Evolutionary conservation across 371 early-diverging fungal genomes (phyloP), one percentile per base, ranked within the genome.

Genomic region (Mucor irregularis): DNA sequence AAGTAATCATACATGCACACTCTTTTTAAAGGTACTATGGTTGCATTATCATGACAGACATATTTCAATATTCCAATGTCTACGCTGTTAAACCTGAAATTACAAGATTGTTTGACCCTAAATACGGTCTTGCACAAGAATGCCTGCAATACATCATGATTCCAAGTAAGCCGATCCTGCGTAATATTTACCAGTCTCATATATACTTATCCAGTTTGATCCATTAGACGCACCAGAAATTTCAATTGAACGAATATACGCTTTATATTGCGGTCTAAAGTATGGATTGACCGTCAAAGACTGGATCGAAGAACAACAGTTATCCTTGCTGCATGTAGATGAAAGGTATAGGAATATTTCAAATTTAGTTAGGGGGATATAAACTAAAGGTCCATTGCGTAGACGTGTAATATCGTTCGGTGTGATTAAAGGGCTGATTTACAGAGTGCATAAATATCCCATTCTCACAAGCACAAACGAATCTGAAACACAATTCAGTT

Each of bases 31-130:
- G 90, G 31, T 91, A 91, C 58, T 93, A 90, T 64, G 92, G 91
- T 0, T 89, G 90, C 55, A 84, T 92, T 26, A 85, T 86, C 42
- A 70, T 93, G 71, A 85, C 89, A 14, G 93, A 94, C 54, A 85
- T 93, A n/a, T 93, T 93, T 68, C 92, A 93, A 78, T 94, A 89
- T 69, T 85, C 88, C 26, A 94, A 94, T 58, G 77, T 90, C 0
- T 94, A 94, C 61, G 84, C 88, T 4, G 80, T 90, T 45, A 85
- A 81, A 43, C 77, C 78, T 26, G 80, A 81, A 49, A 78, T 85
- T 55, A 83, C 85, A 53, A 64, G 73, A 7, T 52, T 91, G 39
- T 68, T 92, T 29, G 81, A 86, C 37, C 76, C 82, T 43, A 75
- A 73, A 33, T 69, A 79, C 8, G 72, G 73, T 2, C 55, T 86